A percentile compares a stretch with the other conserved stretches of the same genome.
Conservation (phyloP, 1,284 basidiomycete genomes). For the Psilocybe mexicana region DNA sequence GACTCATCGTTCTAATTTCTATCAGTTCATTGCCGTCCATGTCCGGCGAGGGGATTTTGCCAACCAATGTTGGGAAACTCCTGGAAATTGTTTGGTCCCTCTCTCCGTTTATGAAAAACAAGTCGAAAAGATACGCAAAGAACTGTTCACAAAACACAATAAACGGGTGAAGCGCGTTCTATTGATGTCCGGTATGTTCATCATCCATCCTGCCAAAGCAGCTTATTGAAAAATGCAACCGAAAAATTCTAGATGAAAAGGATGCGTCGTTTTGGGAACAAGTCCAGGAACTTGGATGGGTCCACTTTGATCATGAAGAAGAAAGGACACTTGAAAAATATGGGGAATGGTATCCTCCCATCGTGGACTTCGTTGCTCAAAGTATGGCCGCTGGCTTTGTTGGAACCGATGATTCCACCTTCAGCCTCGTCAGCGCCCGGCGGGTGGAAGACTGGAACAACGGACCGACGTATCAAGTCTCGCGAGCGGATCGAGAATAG, state of each 20-base stretch:
- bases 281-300: constrained; percentile 38
- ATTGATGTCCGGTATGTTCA: constrained; percentile 30
- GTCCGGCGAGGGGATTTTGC: constrained; percentile 46
- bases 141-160: constrained; percentile 27
- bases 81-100: constrained; percentile 41
- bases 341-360: constrained; percentile 38
- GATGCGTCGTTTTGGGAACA: constrained; percentile 39
- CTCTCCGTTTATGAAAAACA: constrained; percentile 38
- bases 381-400: constrained; percentile 42
- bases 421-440: constrained; percentile 37
- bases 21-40: constrained; percentile 46
- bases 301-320: constrained; percentile 35
- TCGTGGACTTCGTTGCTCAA: constrained; percentile 43
- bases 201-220: background rate
- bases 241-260: constrained; percentile 34
- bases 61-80: constrained; percentile 28
- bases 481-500: background rate
- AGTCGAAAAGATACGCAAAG: constrained; percentile 38
- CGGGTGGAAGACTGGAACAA: constrained; percentile 41
- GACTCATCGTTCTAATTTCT: background rate
- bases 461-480: background rate
- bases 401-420: constrained; percentile 44
- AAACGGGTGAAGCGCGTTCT: constrained; percentile 29
- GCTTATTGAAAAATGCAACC: background rate
- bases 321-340: constrained; percentile 30